phyloP scores from a whole-genome alignment of 2,329 filamentous ascomycete genomes.

The Stagonosporopsis vannaccii region DNA sequence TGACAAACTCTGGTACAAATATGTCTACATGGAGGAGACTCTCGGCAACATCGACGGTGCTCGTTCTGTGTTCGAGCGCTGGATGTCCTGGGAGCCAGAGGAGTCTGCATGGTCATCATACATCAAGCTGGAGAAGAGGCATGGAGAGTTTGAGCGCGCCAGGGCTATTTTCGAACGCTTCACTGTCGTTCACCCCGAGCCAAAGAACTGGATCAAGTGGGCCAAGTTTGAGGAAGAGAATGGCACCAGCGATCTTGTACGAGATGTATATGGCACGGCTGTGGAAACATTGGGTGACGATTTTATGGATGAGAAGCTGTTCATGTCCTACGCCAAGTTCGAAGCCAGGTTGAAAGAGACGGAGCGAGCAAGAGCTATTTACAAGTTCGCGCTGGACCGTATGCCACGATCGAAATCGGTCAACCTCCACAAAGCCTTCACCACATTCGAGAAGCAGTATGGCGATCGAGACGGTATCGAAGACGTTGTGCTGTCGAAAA shows the following conservation, averaged over 20 bases:
- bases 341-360: conserved; percentile 95
- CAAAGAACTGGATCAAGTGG: conserved; percentile 99
- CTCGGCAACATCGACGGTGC: conserved; percentile 92
- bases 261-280: conserved; percentile 88
- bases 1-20: conserved; percentile 99
- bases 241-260: conserved; percentile 87
- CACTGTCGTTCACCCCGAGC: conserved; percentile 90
- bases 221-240: conserved; percentile 95
- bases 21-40: conserved; percentile 98
- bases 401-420: conserved; percentile 87
- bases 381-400: conserved; percentile 94
- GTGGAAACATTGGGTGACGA: conserved; percentile 92
- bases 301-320: conserved; percentile 94
- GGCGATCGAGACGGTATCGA: conserved; percentile 93
- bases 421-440: conserved; percentile 89
- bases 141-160: conserved; percentile 90
- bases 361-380: conserved; percentile 91
- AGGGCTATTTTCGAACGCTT: conserved; percentile 89
- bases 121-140: conserved; percentile 96
- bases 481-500: conserved; percentile 93
- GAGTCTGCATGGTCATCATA: conserved; percentile 95
- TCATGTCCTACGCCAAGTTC: conserved; percentile 94
- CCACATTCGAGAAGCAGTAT: conserved; percentile 97
- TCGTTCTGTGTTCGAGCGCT: conserved; percentile 92
- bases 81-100: conserved; percentile 98